Percentiles rank a stretch among this genome's conserved stretches.
Conservation (phyloP, 1,284 basidiomycete genomes). For the Quambalaria eucalypti region DNA sequence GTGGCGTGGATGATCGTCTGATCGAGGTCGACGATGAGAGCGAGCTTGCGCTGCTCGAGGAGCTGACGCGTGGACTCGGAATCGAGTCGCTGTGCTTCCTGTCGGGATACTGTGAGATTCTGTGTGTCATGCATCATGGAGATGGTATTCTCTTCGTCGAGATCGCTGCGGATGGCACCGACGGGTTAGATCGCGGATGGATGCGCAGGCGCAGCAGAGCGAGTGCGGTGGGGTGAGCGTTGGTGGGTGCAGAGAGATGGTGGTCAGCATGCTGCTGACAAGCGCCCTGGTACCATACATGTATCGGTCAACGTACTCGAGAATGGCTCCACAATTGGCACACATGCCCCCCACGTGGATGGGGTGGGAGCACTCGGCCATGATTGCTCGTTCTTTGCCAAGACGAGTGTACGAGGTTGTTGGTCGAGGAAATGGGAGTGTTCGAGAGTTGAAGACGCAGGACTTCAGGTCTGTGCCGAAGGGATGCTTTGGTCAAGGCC, state of each 20-base stretch:
- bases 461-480: too few relatives aligned
- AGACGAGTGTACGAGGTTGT: too few relatives aligned
- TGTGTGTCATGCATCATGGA: slow-evolving; percentile 39
- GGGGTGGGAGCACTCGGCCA: slow-evolving; percentile 66
- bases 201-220: background rate
- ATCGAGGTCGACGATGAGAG: slow-evolving; percentile 94
- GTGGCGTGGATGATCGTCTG: slow-evolving; percentile 98
- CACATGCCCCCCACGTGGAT: slow-evolving; percentile 86
- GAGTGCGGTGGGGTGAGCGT: background rate
- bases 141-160: slow-evolving; percentile 14
- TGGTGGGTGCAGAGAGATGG: background rate
- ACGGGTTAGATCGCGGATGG: too few relatives aligned
- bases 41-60: slow-evolving; percentile 67
- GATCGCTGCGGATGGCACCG: slow-evolving; percentile 7
- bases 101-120: slow-evolving; percentile 35
- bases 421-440: too few relatives aligned
- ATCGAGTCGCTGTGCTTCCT: slow-evolving; percentile 78
- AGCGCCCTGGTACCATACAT: slow-evolving; percentile 1
- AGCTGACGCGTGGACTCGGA: slow-evolving; percentile 69
- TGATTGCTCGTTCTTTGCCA: background rate
- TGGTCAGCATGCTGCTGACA: background rate
- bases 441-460: too few relatives aligned
- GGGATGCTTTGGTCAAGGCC: too few relatives aligned
- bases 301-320: slow-evolving; percentile 55
- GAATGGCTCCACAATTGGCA: slow-evolving; percentile 82